Conservation (phyloP, 2,329 filamentous ascomycete genomes). For the Claviceps sp. region DNA sequence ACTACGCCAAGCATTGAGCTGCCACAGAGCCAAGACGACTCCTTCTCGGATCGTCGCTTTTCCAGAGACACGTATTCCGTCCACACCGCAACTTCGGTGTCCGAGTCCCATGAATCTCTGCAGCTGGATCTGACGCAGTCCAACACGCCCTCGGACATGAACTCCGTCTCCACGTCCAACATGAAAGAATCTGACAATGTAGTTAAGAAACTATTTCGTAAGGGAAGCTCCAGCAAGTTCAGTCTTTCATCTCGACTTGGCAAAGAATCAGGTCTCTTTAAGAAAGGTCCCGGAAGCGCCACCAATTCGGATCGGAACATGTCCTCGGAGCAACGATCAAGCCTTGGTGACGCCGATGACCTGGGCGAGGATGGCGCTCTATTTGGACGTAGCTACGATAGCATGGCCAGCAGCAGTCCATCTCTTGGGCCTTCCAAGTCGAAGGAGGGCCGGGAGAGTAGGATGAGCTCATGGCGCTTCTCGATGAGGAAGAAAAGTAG, state of each 20-base stretch:
- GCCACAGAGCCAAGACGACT: conserved; percentile 28
- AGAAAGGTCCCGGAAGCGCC: conserved; percentile 45
- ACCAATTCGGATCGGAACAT: conserved; percentile 44
- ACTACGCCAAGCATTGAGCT: conserved; percentile 26
- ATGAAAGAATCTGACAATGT: conserved; percentile 42
- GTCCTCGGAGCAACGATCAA: conserved; percentile 40
- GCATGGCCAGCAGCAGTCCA: conserved; percentile 43
- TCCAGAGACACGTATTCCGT: conserved; percentile 45
- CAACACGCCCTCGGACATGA: conserved; percentile 43
- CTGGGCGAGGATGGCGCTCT: conserved; percentile 30
- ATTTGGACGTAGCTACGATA: conserved; percentile 41
- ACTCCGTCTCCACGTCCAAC: conserved; percentile 23
- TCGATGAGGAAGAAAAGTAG: conserved; percentile 48
- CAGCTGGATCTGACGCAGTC: conserved; percentile 41
- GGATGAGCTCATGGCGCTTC: conserved; percentile 41
- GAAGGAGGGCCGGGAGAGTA: conserved; percentile 32
- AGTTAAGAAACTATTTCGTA: conserved; percentile 47
- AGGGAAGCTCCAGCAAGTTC: conserved; percentile 54
- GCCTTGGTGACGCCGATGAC: conserved; percentile 43
- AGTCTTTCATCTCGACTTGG: conserved; percentile 42
- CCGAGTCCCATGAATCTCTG: conserved; percentile 47
- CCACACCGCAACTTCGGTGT: conserved; percentile 43
- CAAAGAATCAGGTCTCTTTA: conserved; percentile 42
- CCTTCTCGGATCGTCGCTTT: conserved; percentile 37
- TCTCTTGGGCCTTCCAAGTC: conserved; percentile 38